Evolutionary conservation across 192 early-diverging fungal species (phyloP), one percentile per base, ranked within the genome.

Genomic region (Jimgerdemannia lactiflua): DNA sequence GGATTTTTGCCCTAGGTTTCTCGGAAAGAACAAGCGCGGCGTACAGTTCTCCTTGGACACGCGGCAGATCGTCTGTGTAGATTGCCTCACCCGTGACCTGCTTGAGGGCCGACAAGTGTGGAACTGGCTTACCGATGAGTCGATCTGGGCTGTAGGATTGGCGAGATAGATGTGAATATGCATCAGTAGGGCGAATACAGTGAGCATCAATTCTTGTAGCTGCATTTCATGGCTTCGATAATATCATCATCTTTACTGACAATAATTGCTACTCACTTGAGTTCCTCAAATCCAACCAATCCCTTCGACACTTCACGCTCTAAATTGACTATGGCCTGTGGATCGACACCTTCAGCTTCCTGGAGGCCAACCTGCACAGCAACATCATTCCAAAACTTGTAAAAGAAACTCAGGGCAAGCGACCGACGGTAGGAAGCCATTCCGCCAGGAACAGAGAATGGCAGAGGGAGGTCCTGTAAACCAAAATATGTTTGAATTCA

Each of bases 81-180:
- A 88, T 77, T 9, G 94, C 94, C 78, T 94, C 93, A 54, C 95
- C 94, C n/a, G 94, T 95, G 40, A 89, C 88, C 73, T 96, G 95
- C 85, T 94, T 94, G 74, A 93, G 82, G 11, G 93, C 94, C 44
- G 92, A 86, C 59, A 91, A 67, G 76, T 95, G 94, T 17, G 90
- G 80, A 39, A 93, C 83, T 39, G 83, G 77, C 70, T 90, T 81
- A 18, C 93, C 92, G 65, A 95, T 89, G 4, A 90, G 69, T 3
- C 72, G 80, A 78, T 76, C 11, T 14, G 64, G 64, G n/a, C n/a
- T n/a, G n/a, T n/a, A n/a, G n/a, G n/a, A n/a, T n/a, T n/a, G n/a
- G n/a, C n/a, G n/a, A n/a, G n/a, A n/a, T n/a, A n/a, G n/a, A n/a
- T n/a, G n/a, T n/a, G n/a, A n/a, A n/a, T n/a, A n/a, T n/a, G n/a